phyloP scores from a whole-genome alignment of 2,329 filamentous ascomycete species.

The Falciphora oryzae region DNA sequence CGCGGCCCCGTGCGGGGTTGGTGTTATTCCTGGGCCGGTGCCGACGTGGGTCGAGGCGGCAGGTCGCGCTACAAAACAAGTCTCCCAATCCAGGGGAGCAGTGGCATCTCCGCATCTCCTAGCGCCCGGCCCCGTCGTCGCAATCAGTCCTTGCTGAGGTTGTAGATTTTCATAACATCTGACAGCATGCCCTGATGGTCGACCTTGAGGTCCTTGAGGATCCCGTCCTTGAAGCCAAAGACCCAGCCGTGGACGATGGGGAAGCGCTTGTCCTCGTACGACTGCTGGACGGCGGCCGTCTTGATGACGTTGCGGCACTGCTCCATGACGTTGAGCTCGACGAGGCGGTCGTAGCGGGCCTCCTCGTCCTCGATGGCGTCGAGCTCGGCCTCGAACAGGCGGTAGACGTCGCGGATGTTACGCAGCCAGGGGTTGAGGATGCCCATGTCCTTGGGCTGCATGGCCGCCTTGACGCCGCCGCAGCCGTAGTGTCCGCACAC shows the following conservation, averaged over 20 bases:
- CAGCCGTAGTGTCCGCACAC: constrained; percentile 77
- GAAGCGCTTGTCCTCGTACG: constrained; percentile 55
- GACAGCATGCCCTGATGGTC: constrained; percentile 46
- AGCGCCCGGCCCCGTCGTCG: no score
- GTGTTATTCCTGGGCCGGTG: no score
- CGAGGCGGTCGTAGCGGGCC: constrained; percentile 62
- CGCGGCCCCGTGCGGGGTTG: no score
- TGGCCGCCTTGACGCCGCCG: constrained; percentile 69
- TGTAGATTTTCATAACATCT: constrained; percentile 55
- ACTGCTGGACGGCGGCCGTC: constrained; percentile 73
- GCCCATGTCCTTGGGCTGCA: constrained; percentile 64
- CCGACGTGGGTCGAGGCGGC: no score
- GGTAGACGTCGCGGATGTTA: constrained; percentile 70
- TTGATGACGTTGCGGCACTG: constrained; percentile 74
- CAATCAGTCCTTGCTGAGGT: constrained; percentile 27
- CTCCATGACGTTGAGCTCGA: constrained; percentile 77
- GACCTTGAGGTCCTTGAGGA: constrained; percentile 56
- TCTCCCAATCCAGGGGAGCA: no score
- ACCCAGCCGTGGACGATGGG: constrained; percentile 71
- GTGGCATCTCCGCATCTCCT: background rate
- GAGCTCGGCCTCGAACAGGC: constrained; percentile 64
- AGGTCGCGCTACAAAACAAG: no score
- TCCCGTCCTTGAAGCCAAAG: constrained; percentile 62
- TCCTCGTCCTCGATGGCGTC: constrained; percentile 54
- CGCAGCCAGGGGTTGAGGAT: constrained; percentile 69